Percentiles rank a stretch among this genome's conserved stretches.
These are phyloP conservation scores for Artemisia princeps DNA, from an alignment of 140 eudicot species.

Conservation along the genomic window DNA sequence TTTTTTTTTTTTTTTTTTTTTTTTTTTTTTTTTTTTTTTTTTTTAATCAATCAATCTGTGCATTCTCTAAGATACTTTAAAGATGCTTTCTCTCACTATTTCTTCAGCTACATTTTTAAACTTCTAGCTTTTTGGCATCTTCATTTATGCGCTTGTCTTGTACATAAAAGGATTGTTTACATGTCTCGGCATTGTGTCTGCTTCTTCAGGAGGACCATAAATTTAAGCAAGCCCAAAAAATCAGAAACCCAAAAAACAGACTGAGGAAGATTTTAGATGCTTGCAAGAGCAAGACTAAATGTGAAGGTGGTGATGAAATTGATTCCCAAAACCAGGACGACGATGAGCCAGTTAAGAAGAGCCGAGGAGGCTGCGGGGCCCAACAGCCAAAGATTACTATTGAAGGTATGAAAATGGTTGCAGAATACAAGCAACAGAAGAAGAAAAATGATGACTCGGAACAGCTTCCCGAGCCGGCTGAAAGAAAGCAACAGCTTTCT, in stretches of 20 bases:
- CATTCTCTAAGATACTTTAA: neutral
- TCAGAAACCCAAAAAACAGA: conserved; percentile 77
- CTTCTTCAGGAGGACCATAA: conserved; percentile 65
- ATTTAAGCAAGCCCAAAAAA: conserved; percentile 83
- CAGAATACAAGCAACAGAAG: conserved; percentile 81
- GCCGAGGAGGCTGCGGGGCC: conserved; percentile 94
- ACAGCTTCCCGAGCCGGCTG: conserved; percentile 94
- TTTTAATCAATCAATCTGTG: neutral
- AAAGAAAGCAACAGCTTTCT: conserved; percentile 76
- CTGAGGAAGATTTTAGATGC: conserved; percentile 80
- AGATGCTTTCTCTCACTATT: neutral
- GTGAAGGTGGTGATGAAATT: conserved; percentile 94
- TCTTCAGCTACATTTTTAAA: neutral
- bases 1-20: neutral
- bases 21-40: too few relatives aligned
- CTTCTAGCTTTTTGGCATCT: neutral
- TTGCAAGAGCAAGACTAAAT: conserved; percentile 70
- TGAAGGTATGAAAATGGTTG: conserved; percentile 95
- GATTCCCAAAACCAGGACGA: conserved; percentile 69
- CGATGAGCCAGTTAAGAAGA: conserved; percentile 70
- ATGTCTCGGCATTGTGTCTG: neutral
- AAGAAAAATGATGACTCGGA: conserved; percentile 80
- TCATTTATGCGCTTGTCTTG: conserved; percentile 8
- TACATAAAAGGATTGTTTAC: neutral
- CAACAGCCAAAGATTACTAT: conserved; percentile 89